Base-by-base conservation (phyloP, 1,284 basidiomycete species). In the Apiotrichum laibachii region DNA sequence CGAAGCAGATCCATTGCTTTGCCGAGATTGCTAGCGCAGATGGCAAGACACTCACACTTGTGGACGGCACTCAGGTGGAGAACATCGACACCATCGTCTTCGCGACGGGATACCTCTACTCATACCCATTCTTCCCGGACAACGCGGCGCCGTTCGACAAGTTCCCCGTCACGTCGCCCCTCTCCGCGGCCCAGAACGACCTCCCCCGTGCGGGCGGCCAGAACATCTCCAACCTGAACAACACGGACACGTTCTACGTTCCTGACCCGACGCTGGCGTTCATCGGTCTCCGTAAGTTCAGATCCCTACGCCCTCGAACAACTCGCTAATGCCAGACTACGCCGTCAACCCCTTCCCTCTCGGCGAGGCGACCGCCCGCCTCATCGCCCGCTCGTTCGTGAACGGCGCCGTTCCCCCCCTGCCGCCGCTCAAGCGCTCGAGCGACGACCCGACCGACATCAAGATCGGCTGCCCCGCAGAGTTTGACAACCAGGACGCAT, bases 21-120 rank as follows among this genome's bases (percentile, higher is more conserved):
- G 71, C 76, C 5, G 60, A 77, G 34, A 78, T 81, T 18, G 62
- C 63, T 1, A 59, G 65, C n/a, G 55, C 78, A 33, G 65, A 72
- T 1, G 66, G 69, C 4, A 51, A 18, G 47, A 66, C 31, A 34
- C 50, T 53, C 16, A 46, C 39, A 10, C 56, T 63, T 46, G 47
- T 21, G 11, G 48, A 61, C 53, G 62, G 62, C 9, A 50, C 18
- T 1, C 49, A 35, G 2, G 44, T 79, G 8, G 44, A 59, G 0
- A 70, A 70, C 18, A 66, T 80, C 13, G 77, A 80, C 45, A 59
- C 67, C 1, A 75, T 81, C 59, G 72, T 80, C 49, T 81, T 76
- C 59, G 80, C 80, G 4, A 81, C 80, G 0, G 80, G 80, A 12
- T 81, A 81, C 62, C 70, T 73, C 55, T 80, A 75, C 62, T 65